Conservation (phyloP, 2,329 filamentous ascomycete species). For the Phoma sp. region DNA sequence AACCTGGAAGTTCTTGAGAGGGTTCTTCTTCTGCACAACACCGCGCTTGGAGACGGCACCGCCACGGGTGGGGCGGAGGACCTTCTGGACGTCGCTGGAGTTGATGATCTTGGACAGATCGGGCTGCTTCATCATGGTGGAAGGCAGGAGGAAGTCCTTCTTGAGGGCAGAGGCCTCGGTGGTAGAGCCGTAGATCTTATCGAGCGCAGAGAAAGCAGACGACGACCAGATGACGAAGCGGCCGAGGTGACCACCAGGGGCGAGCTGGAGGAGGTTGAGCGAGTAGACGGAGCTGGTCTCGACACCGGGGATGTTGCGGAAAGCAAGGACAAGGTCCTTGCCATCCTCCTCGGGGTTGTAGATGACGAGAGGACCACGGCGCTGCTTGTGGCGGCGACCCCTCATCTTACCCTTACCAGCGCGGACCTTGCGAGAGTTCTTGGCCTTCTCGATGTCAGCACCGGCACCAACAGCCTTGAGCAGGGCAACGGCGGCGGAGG, state of each 20-base stretch:
- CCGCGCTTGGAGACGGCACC: conserved; percentile 87
- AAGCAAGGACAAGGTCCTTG: conserved; percentile 89
- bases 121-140: conserved; percentile 89
- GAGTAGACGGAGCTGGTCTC: conserved; percentile 94
- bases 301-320: conserved; percentile 99
- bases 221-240: conserved; percentile 99
- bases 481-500: conserved; percentile 82
- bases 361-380: conserved; percentile 96
- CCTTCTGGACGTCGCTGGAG: conserved; percentile 97
- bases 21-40: conserved; percentile 99
- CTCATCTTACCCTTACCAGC: conserved; percentile 99
- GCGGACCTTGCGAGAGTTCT: conserved; percentile 93
- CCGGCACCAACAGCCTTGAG: conserved; percentile 91
- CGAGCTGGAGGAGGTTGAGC: conserved; percentile 98
- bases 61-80: conserved; percentile 90
- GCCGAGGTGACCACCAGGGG: conserved; percentile 96
- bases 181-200: conserved; percentile 95
- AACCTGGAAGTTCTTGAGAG: conserved; percentile 97
- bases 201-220: conserved; percentile 92
- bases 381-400: conserved; percentile 94
- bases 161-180: conserved; percentile 89
- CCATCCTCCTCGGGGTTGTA: conserved; percentile 96
- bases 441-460: conserved; percentile 92
- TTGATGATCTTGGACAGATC: conserved; percentile 99
- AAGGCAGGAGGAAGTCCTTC: conserved; percentile 98